Evolutionary conservation across 1,284 basidiomycete species (phyloP), one percentile per base, ranked within the genome.

Genomic region (Pholiota adiposa): DNA sequence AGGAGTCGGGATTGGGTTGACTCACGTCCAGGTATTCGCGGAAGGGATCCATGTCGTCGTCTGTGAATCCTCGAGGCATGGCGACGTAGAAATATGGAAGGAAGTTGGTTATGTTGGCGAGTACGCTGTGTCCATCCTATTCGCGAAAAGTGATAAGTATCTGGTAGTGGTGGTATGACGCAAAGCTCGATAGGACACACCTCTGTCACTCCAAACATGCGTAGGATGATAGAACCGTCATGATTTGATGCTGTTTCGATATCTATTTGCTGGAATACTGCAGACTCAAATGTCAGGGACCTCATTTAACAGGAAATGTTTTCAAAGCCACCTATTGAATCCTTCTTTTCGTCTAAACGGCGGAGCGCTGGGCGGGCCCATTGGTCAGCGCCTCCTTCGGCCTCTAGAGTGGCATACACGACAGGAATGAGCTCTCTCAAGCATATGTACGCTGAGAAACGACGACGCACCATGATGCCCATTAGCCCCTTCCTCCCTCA

Each of bases 251-350:
- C 79, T 61, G 93, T 88, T 65, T 96, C 93, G 9, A 98, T 83
- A 64, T 98, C 96, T 59, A 96, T 96, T 73, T 98, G 96, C 72
- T 98, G 96, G 68, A 98, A 97, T 16, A 90, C 91, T 93, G 59
- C 1, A 11, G 3, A 46, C 21, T 34, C 16, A 54, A 49, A 33
- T n/a, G 31, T 27, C 21, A 54, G 38, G 11, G 25, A 6, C 23
- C 4, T 9, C 21, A 14, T 31, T 27, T 8, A 46, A 51, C 18
- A 11, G 14, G 7, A 31, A 27, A 21, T 25, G 31, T 23, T n/a
- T 21, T 12, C 19, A 34, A 19, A 11, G 9, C 54, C 27, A 84
- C 85, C 68, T 58, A 97, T 88, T 2, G 82, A 75, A 66, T 96
- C 89, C 44, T 67, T 81, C 60, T 83, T 80, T 38, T 82, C 77